Evolutionary conservation across 768 basidiomycete species (phyloP), one percentile per base, ranked within the genome.

Genomic region (Suillus clintonianus): DNA sequence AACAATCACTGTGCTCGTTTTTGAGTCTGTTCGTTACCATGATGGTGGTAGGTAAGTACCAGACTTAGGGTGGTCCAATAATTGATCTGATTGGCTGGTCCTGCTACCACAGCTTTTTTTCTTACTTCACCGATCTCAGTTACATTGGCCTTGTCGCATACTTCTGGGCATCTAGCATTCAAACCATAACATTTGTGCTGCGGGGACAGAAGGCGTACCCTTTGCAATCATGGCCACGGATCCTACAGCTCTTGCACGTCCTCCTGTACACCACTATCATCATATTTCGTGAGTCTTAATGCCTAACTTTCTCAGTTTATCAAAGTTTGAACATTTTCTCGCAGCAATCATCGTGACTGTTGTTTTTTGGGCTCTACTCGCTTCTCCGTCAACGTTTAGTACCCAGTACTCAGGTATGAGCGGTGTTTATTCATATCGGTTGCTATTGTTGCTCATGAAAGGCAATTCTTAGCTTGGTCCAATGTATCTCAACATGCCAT

Each of bases 71-170:
- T 39, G 24, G 11, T 5, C 3, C 57, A 8, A 50, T 15, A 17
- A 15, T 17, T 24, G 39, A 7, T 43, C 37, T 32, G 30, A 47
- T 60, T 24, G 50, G 24, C 30, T 61, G 57, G 59, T 37, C 67
- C 48, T 41, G 9, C 45, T 54, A 37, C 32, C 0, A 39, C 70
- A 89, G 89, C 22, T 88, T 77, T 76, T 81, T 88, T 66, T 83
- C 84, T 9, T 90, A 86, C 74, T 90, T 90, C 72, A 90, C 89
- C 0, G 67, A 84, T 63, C 80, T 90, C 1, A 82, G 86, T 0
- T 89, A 85, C 63, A 83, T 85, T 42, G 90, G 90, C 0, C 67
- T 89, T 1, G 79, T 82, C 22, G 80, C 87, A 24, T 91, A 90
- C 73, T 85, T 86, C 72, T 86, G 81, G 71, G 87, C 86, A 0